A percentile compares a stretch with the other conserved stretches of the same genome.
Evolutionary conservation across 805 yeast species (phyloP).

Genomic region (Wickerhamomyces chambardii): DNA sequence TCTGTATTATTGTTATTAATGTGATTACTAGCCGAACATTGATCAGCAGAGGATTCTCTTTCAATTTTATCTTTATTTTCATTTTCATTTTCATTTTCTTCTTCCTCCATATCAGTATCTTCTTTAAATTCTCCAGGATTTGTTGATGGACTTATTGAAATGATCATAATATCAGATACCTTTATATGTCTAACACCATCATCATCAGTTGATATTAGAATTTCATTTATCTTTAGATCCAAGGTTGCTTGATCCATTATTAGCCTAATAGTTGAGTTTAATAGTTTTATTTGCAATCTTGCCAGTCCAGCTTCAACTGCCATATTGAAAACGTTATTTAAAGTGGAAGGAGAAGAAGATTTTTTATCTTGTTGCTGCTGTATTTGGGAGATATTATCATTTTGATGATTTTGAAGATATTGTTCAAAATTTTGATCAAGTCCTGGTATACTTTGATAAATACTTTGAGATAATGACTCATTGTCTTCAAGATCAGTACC

Average conservation of each 20-base stretch:
- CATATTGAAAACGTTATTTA: slow-evolving; percentile 48
- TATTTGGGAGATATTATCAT: too few relatives aligned
- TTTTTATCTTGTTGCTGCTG: slow-evolving; percentile 9
- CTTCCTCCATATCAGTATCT: slow-evolving; percentile 22
- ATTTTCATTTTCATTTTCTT: slow-evolving; percentile 17
- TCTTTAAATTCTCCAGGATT: slow-evolving; percentile 13
- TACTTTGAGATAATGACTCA: slow-evolving; percentile 5
- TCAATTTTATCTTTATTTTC: too few relatives aligned
- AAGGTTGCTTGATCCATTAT: slow-evolving; percentile 34
- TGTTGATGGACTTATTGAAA: slow-evolving; percentile 30
- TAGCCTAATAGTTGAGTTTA: slow-evolving; percentile 36
- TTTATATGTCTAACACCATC: slow-evolving; percentile 37
- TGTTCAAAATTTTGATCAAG: too few relatives aligned
- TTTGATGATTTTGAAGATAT: too few relatives aligned
- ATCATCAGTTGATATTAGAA: slow-evolving; percentile 23
- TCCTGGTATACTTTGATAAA: slow-evolving; percentile 9
- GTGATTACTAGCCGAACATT: too few relatives aligned
- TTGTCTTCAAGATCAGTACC: too few relatives aligned
- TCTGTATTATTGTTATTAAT: too few relatives aligned
- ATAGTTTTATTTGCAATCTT: slow-evolving; percentile 42
- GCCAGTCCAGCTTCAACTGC: slow-evolving; percentile 65
- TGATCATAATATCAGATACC: slow-evolving; percentile 29
- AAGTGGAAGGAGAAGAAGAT: slow-evolving; percentile 21
- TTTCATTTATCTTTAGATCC: slow-evolving; percentile 23
- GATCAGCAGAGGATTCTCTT: too few relatives aligned